phyloP scores from a whole-genome alignment of 2,329 filamentous ascomycete genomes.

The Huntiella decipiens region DNA sequence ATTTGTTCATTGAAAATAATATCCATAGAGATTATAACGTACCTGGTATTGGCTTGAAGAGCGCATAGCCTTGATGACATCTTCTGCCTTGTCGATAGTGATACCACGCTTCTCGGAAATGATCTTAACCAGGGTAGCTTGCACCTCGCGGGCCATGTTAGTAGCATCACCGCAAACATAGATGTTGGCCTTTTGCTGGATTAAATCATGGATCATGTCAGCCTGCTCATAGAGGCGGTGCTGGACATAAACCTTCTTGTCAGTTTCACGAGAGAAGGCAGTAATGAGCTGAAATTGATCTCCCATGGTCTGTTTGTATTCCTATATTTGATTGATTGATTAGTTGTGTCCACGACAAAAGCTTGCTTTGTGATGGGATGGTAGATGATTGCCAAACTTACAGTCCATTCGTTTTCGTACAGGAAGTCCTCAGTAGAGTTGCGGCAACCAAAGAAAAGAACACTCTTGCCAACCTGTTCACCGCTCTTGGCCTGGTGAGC shows the following conservation, averaged over 20 bases:
- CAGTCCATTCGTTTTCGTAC: slow-evolving; percentile 82
- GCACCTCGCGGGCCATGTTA: slow-evolving; percentile 92
- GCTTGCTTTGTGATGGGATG: neutral
- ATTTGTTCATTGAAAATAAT: neutral
- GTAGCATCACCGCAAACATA: slow-evolving; percentile 97
- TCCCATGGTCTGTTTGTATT: slow-evolving; percentile 65
- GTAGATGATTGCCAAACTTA: slow-evolving; percentile 27
- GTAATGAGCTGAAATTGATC: slow-evolving; percentile 81
- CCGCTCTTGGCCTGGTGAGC: slow-evolving; percentile 66
- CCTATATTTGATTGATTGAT: slow-evolving; percentile 26
- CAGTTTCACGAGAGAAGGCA: slow-evolving; percentile 78
- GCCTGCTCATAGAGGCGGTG: slow-evolving; percentile 72
- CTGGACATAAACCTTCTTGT: slow-evolving; percentile 92
- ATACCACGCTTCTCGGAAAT: slow-evolving; percentile 69
- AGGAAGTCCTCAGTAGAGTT: slow-evolving; percentile 78
- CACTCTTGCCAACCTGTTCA: slow-evolving; percentile 63
- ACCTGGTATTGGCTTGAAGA: slow-evolving; percentile 91
- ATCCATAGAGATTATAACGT: slow-evolving; percentile 17
- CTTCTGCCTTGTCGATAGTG: slow-evolving; percentile 73
- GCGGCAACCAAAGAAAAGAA: slow-evolving; percentile 92
- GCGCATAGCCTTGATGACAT: slow-evolving; percentile 94
- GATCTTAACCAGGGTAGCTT: slow-evolving; percentile 68
- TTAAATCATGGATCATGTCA: slow-evolving; percentile 68
- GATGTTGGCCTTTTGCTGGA: slow-evolving; percentile 77
- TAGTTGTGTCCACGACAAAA: neutral